phyloP scores from a whole-genome alignment of 2,329 filamentous ascomycete genomes.

The Thielaviopsis euricoi region DNA sequence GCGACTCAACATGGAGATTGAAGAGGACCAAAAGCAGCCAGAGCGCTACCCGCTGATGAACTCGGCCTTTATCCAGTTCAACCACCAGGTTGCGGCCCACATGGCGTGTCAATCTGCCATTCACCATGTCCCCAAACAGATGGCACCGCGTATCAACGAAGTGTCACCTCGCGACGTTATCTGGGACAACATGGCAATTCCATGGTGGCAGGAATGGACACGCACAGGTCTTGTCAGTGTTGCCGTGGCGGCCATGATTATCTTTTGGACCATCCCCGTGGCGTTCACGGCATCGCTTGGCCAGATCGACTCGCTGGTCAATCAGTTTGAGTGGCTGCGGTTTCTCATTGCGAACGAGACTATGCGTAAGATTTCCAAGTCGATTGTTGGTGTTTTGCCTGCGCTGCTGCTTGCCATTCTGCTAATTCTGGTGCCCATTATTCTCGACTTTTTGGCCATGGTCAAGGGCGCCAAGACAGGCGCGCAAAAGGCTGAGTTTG shows the following conservation, averaged over 20 bases:
- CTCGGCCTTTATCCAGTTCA: slow-evolving; percentile 96
- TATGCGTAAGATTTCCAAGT: slow-evolving; percentile 44
- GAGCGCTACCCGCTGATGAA: slow-evolving; percentile 86
- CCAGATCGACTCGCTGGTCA: slow-evolving; percentile 55
- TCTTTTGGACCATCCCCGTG: slow-evolving; percentile 83
- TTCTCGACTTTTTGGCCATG: slow-evolving; percentile 55
- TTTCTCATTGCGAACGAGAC: slow-evolving; percentile 47
- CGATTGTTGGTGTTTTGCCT: slow-evolving; percentile 73
- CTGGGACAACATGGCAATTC: slow-evolving; percentile 94
- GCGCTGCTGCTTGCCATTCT: slow-evolving; percentile 60
- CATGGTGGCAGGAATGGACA: slow-evolving; percentile 82
- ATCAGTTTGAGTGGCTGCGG: slow-evolving; percentile 47
- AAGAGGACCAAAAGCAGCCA: slow-evolving; percentile 69
- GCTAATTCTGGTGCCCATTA: slow-evolving; percentile 63
- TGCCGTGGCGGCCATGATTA: slow-evolving; percentile 56
- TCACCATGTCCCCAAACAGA: slow-evolving; percentile 82
- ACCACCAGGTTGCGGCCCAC: slow-evolving; percentile 90
- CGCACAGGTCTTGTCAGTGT: slow-evolving; percentile 49
- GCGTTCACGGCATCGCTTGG: slow-evolving; percentile 73
- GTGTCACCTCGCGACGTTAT: slow-evolving; percentile 84
- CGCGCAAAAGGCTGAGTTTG: slow-evolving; percentile 59
- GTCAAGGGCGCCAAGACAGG: slow-evolving; percentile 73
- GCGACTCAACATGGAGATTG: slow-evolving; percentile 78
- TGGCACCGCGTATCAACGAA: slow-evolving; percentile 85
- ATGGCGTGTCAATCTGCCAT: slow-evolving; percentile 92